Evolutionary conservation across 2,329 filamentous ascomycete genomes (phyloP).

Genomic region (Sclerotinia minor): DNA sequence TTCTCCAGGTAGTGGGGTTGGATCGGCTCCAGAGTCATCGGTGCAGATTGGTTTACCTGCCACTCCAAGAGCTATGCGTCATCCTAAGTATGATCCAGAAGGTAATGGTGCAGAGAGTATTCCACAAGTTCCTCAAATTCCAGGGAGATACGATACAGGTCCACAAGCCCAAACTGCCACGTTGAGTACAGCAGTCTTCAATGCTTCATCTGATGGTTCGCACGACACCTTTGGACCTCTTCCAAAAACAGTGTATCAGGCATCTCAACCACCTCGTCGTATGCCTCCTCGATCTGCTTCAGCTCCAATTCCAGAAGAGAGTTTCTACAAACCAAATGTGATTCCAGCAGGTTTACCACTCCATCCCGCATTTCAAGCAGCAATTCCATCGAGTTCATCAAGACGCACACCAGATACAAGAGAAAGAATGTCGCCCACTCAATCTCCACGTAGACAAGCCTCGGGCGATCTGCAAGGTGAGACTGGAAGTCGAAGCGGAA

Average conservation of each 20-base stretch:
- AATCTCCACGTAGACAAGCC: slow-evolving; percentile 39
- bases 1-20: slow-evolving; percentile 43
- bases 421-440: slow-evolving; percentile 28
- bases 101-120: slow-evolving; percentile 57
- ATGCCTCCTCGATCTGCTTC: slow-evolving; percentile 60
- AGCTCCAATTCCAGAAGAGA: slow-evolving; percentile 55
- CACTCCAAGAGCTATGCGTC: slow-evolving; percentile 86
- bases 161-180: slow-evolving; percentile 23
- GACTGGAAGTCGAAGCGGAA: slow-evolving; percentile 33
- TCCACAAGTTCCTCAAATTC: slow-evolving; percentile 55
- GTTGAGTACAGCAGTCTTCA: slow-evolving; percentile 23
- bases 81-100: slow-evolving; percentile 67
- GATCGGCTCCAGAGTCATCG: slow-evolving; percentile 50
- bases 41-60: slow-evolving; percentile 75
- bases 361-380: slow-evolving; percentile 47
- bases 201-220: slow-evolving; percentile 35
- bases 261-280: slow-evolving; percentile 50
- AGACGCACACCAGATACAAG: slow-evolving; percentile 35
- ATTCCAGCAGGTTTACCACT: slow-evolving; percentile 42
- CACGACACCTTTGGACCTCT: slow-evolving; percentile 40
- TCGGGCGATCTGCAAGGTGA: slow-evolving; percentile 40
- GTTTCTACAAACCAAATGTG: slow-evolving; percentile 39
- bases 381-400: slow-evolving; percentile 42
- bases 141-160: slow-evolving; percentile 45
- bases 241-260: slow-evolving; percentile 41